Base-by-base conservation (phyloP, 1,284 basidiomycete genomes). In the Taiwanofungus camphoratus region DNA sequence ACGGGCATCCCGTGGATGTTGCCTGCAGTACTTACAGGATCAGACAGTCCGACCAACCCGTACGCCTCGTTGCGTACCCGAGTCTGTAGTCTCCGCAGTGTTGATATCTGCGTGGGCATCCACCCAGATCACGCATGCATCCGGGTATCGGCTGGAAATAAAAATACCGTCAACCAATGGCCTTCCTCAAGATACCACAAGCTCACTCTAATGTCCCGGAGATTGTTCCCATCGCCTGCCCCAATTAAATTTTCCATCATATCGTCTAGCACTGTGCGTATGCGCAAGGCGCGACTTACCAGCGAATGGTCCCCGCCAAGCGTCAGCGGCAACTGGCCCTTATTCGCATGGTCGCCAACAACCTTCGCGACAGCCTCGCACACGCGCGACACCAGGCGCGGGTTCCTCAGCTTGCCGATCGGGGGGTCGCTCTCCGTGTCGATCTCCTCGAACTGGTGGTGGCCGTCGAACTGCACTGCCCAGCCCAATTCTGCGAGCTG, bases 1-100 rank as follows among this genome's bases (percentile, higher is more conserved):
- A 98, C 78, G 29, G 95, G 96, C 84, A 96, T 97, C 51, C 96
- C 96, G 69, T 99, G 96, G 50, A 99, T 82, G 68, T 99, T 98
- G 35, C 95, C 83, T 83, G 59, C 12, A 21, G 23, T 2, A 29
- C 20, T 5, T n/a, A n/a, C n/a, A n/a, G n/a, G n/a, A n/a, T n/a
- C n/a, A n/a, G n/a, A n/a, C n/a, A n/a, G n/a, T n/a, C n/a, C n/a
- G n/a, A n/a, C n/a, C n/a, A n/a, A n/a, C n/a, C n/a, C n/a, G n/a
- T n/a, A n/a, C n/a, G n/a, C n/a, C n/a, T n/a, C n/a, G n/a, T n/a
- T n/a, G n/a, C 67, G 39, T 57, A 77, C 82, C 94, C 45, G 89
- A 87, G 46, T 75, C 81, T 18, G 94, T 96, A 9, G 90, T 85
- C 42, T 85, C 76, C 5, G 79, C 71, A 6, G 94, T 96, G 69